Evolutionary conservation across 2,329 filamentous ascomycete genomes (phyloP).

Genomic region (Ophiosphaerella korrae): DNA sequence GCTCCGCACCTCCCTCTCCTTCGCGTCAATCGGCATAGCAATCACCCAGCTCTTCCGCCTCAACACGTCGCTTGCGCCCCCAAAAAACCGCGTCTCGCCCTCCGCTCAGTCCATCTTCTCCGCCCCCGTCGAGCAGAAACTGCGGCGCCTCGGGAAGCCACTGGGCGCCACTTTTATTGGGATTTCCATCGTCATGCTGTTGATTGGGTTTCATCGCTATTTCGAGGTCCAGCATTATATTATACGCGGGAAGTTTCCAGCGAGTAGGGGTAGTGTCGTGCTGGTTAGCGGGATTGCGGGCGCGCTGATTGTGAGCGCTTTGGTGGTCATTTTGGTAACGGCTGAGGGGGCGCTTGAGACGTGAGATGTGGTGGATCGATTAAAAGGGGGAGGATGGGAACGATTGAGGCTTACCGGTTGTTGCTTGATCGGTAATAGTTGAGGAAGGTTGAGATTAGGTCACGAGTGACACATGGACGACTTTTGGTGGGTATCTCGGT

Average conservation of each 20-base stretch:
- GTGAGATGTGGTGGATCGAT: constrained; percentile 10
- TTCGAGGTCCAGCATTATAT: constrained; percentile 81
- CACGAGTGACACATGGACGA: background rate
- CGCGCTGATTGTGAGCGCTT: constrained; percentile 62
- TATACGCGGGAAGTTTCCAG: constrained; percentile 78
- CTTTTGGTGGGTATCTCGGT: constrained; percentile 28
- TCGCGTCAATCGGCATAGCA: constrained; percentile 81
- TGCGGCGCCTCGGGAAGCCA: constrained; percentile 42
- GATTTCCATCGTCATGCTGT: constrained; percentile 74
- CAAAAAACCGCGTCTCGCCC: constrained; percentile 8
- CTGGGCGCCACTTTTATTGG: constrained; percentile 74
- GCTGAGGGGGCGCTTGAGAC: constrained; percentile 54
- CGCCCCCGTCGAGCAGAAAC: constrained; percentile 10
- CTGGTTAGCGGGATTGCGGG: constrained; percentile 69
- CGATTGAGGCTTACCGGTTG: no score
- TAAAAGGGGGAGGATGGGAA: no score
- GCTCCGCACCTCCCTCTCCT: constrained; percentile 80
- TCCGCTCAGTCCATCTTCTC: constrained; percentile 7
- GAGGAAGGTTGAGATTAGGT: background rate
- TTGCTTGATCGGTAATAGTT: background rate
- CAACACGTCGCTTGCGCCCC: constrained; percentile 58
- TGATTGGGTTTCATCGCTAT: constrained; percentile 79
- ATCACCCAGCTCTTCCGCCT: constrained; percentile 85
- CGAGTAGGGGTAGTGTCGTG: constrained; percentile 75
- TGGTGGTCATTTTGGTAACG: constrained; percentile 64